These are phyloP conservation scores for Ustilago cynodontis DNA, from an alignment of 1,284 basidiomycete species.

Conservation along the genomic window DNA sequence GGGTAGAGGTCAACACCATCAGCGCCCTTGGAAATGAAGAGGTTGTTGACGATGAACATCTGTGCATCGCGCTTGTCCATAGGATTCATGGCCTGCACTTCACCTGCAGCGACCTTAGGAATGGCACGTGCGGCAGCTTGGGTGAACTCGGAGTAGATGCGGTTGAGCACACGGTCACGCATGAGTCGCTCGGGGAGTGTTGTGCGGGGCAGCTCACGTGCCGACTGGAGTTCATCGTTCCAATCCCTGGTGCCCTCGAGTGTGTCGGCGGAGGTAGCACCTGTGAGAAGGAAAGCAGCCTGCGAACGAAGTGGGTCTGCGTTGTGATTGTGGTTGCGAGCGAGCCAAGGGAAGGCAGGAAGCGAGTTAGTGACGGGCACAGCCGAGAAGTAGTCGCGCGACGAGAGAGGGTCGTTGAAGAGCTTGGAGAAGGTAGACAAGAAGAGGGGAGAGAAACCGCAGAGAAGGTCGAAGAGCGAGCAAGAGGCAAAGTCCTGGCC, in stretches of 20 bases:
- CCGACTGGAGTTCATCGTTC: slow-evolving; percentile 76
- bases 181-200: slow-evolving; percentile 73
- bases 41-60: slow-evolving; percentile 75
- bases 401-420: slow-evolving; percentile 67
- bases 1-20: slow-evolving; percentile 74
- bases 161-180: slow-evolving; percentile 74
- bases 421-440: slow-evolving; percentile 67
- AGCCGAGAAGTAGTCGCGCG: slow-evolving; percentile 69
- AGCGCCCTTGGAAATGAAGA: slow-evolving; percentile 75
- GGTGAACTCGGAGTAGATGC: slow-evolving; percentile 74
- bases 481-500: slow-evolving; percentile 69
- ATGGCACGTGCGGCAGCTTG: slow-evolving; percentile 73
- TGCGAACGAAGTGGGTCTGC: slow-evolving; percentile 74
- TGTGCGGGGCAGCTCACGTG: slow-evolving; percentile 73
- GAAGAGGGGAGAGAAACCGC: slow-evolving; percentile 71
- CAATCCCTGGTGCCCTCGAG: slow-evolving; percentile 75
- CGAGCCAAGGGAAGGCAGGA: slow-evolving; percentile 74
- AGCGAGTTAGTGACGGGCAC: slow-evolving; percentile 74
- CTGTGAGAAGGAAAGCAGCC: slow-evolving; percentile 74
- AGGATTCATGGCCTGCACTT: slow-evolving; percentile 74
- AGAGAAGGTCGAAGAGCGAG: slow-evolving; percentile 74
- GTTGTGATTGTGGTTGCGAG: slow-evolving; percentile 67
- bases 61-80: slow-evolving; percentile 73
- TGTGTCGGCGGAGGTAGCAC: slow-evolving; percentile 72
- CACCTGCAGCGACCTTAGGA: slow-evolving; percentile 73